These are phyloP conservation scores for Penicillium verrucosum DNA, from an alignment of 2,329 filamentous ascomycete species.

Conservation along the genomic window DNA sequence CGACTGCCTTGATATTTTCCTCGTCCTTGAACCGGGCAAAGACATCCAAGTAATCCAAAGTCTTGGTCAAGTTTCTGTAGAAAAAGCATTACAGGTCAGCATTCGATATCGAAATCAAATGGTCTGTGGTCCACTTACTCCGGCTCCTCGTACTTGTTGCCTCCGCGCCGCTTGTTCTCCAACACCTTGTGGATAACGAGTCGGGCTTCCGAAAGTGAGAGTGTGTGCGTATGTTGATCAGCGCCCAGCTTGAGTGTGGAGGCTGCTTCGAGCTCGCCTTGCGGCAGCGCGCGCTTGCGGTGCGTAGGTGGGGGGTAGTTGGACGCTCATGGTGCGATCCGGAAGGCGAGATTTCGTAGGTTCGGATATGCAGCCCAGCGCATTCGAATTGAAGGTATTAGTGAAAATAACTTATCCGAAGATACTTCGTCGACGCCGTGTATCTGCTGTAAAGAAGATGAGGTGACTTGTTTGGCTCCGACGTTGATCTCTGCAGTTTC, in stretches of 20 bases:
- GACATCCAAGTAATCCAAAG: slow-evolving; percentile 85
- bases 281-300: slow-evolving; percentile 42
- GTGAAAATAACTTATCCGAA: background rate
- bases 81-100: background rate
- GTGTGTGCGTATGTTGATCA: slow-evolving; percentile 84
- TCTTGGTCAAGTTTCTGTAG: slow-evolving; percentile 69
- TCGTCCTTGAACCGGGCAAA: slow-evolving; percentile 96
- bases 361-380: background rate
- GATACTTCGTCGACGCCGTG: background rate
- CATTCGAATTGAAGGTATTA: background rate
- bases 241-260: slow-evolving; percentile 82
- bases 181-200: slow-evolving; percentile 89
- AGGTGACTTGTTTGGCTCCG: background rate
- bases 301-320: slow-evolving; percentile 38
- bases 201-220: slow-evolving; percentile 88
- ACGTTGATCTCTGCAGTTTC: slow-evolving; percentile 18
- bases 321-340: slow-evolving; percentile 29
- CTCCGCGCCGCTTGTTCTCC: slow-evolving; percentile 72
- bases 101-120: background rate
- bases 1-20: slow-evolving; percentile 91
- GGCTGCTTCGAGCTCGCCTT: slow-evolving; percentile 78
- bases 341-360: background rate
- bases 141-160: slow-evolving; percentile 79
- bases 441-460: background rate
- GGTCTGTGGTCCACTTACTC: slow-evolving; percentile 57